Evolutionary conservation across 2,329 filamentous ascomycete species (phyloP), one percentile per base, ranked within the genome.

Genomic region (Dactylella cylindrospora): DNA sequence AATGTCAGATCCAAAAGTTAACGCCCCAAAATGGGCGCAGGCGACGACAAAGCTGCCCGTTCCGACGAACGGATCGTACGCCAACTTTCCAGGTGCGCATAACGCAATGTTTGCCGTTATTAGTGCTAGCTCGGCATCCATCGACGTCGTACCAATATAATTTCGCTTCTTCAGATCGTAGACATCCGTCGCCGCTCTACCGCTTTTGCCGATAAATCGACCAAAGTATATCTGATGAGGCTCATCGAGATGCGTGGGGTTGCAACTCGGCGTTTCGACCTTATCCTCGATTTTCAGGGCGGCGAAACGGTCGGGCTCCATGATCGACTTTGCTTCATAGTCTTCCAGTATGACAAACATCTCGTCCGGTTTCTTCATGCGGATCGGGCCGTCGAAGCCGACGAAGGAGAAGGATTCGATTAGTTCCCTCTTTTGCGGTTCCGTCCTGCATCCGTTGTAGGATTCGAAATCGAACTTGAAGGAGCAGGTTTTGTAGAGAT

Each of bases 81-180:
- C 88, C 1, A 97, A 71, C 70, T 88, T 94, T 0, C 89, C 91
- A 0, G 90, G 86, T 0, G 77, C 84, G 0, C 90, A 90, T 10
- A 88, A 81, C 0, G 88, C 88, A 67, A 98, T 83, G 70, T 97
- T 98, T 1, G 91, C 93, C 0, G 90, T 96, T 17, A 98, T 77
- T 0, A 98, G 79, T 9, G 90, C 88, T 35, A 98, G 78, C 72
- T 97, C 93, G 0, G 91, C 87, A 71, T 98, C 93, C 93, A 98
- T 97, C 38, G 88, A 93, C 0, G 93, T 98, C 0, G 91, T 97
- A 67, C 86, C 89, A 69, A 98, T 97, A 71, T 98, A 98, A 31
- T 80, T 80, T 22, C 93, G 79, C 74, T 95, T 95, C 77, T 98
- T 98, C 17, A 98, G 78, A 71, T 95, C 90, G 70, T 90, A 94